These are phyloP conservation scores for Martensiomyces pterosporus DNA, from an alignment of 192 early-diverging fungal species.

Conservation along the genomic window DNA sequence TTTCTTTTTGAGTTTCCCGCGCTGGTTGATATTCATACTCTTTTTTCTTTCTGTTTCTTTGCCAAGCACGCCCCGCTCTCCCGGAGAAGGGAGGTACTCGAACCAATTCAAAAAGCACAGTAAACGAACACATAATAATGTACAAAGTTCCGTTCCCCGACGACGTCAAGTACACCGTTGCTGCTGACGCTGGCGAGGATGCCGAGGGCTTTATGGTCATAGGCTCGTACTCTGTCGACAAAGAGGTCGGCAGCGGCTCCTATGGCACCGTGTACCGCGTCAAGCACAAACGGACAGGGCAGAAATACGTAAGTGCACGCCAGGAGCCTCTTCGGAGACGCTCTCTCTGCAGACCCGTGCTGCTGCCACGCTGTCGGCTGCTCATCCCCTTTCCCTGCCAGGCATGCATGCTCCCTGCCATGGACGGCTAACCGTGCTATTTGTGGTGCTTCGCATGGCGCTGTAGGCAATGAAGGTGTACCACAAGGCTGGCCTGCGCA, in stretches of 20 bases:
- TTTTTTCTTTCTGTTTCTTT: not conserved
- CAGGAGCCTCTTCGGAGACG: too few relatives aligned
- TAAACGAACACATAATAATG: conserved; percentile 19
- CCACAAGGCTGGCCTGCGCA: conserved; percentile 77
- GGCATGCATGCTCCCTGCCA: too few relatives aligned
- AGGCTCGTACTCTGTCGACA: conserved; percentile 77
- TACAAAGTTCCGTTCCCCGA: conserved; percentile 40
- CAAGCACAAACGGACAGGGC: conserved; percentile 51
- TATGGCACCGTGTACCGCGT: conserved; percentile 87
- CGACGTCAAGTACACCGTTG: conserved; percentile 43
- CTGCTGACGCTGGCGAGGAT: conserved; percentile 67
- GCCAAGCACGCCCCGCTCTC: too few relatives aligned
- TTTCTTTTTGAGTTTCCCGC: too few relatives aligned
- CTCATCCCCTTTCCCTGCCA: too few relatives aligned
- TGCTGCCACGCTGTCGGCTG: too few relatives aligned
- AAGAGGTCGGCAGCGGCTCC: conserved; percentile 78
- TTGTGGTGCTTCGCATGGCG: not conserved
- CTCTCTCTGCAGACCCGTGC: too few relatives aligned
- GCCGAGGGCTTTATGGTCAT: conserved; percentile 68
- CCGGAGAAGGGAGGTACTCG: too few relatives aligned
- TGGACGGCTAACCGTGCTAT: not conserved
- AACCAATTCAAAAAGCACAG: too few relatives aligned
- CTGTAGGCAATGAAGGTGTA: conserved; percentile 90
- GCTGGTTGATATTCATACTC: too few relatives aligned
- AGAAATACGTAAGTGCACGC: conserved; percentile 61